Evolutionary conservation across 208 protist genomes (phyloP).

Genomic region (Vickermania ingenoplastis): DNA sequence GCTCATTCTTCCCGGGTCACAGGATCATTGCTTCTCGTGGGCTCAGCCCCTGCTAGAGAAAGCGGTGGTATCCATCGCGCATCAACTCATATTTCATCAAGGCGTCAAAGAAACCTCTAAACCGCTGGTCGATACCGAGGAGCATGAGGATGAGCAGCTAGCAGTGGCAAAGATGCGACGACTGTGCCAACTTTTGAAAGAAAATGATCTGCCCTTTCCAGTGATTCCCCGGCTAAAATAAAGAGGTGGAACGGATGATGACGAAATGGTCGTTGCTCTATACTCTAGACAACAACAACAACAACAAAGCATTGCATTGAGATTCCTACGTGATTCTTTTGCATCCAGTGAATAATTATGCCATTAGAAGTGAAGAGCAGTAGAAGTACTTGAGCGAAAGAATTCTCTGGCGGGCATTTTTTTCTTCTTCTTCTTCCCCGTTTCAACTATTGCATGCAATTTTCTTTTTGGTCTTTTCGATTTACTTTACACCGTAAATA

Average conservation of each 20-base stretch:
- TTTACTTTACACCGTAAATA: neutral
- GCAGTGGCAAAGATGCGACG: constrained; percentile 40
- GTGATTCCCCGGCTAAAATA: constrained; percentile 15
- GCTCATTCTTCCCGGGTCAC: constrained; percentile 51
- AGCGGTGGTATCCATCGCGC: constrained; percentile 23
- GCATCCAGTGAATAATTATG: too few relatives aligned
- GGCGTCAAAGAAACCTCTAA: neutral
- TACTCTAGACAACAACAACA: too few relatives aligned
- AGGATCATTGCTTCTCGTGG: constrained; percentile 70
- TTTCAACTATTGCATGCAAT: neutral
- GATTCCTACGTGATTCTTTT: too few relatives aligned
- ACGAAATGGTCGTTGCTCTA: too few relatives aligned
- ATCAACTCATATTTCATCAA: constrained; percentile 45
- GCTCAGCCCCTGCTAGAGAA: constrained; percentile 57
- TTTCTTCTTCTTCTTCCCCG: neutral
- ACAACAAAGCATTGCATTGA: too few relatives aligned
- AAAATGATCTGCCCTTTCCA: constrained; percentile 36
- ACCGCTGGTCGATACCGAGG: constrained; percentile 2
- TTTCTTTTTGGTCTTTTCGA: constrained; percentile 12
- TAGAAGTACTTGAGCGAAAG: neutral
- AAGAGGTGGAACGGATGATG: too few relatives aligned
- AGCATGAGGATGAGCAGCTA: constrained; percentile 18
- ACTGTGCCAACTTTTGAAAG: constrained; percentile 59
- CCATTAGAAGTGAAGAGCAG: neutral
- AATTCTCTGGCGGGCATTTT: neutral